These are phyloP conservation scores for Mycena venus DNA, from an alignment of 768 basidiomycete species.

Conservation along the genomic window DNA sequence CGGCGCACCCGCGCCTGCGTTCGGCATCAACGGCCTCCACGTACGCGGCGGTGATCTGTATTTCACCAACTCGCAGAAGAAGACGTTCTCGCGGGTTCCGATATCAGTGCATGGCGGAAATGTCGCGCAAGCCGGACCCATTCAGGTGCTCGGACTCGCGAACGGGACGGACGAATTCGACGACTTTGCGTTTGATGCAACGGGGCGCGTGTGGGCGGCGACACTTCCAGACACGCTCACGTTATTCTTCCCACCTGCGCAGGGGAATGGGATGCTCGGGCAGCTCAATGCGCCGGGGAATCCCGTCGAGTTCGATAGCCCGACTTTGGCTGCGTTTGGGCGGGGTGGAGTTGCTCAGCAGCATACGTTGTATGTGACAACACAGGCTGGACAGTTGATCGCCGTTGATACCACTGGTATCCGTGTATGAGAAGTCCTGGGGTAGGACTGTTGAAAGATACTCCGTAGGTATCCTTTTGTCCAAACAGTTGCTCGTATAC, in stretches of 20 bases:
- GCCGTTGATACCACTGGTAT: conserved; percentile 2
- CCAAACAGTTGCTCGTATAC: conserved; percentile 6
- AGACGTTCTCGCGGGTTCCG: conserved; percentile 16
- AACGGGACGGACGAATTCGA: conserved; percentile 10
- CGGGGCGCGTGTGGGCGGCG: conserved; percentile 17
- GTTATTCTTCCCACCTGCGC: conserved; percentile 5
- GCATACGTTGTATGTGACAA: conserved; percentile 3
- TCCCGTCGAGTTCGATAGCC: conserved; percentile 6
- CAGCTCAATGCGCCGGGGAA: conserved; percentile 12
- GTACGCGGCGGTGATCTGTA: conserved; percentile 12
- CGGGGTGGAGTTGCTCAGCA: background rate
- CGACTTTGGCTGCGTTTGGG: conserved; percentile 5
- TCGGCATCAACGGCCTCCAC: conserved; percentile 22
- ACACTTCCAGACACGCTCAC: conserved; percentile 12
- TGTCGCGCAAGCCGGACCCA: conserved; percentile 1
- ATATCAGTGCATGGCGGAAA: conserved; percentile 6
- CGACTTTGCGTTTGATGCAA: conserved; percentile 20
- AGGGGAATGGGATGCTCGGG: conserved; percentile 8
- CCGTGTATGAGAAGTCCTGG: conserved; percentile 1
- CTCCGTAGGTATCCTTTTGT: conserved; percentile 15
- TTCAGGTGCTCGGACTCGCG: conserved; percentile 15
- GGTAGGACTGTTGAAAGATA: conserved; percentile 4
- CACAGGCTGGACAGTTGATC: background rate
- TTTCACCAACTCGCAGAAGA: conserved; percentile 13
- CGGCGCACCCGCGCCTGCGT: background rate